Evolutionary conservation across 768 basidiomycete species (phyloP).

Genomic region (Phylloporus scabripes): DNA sequence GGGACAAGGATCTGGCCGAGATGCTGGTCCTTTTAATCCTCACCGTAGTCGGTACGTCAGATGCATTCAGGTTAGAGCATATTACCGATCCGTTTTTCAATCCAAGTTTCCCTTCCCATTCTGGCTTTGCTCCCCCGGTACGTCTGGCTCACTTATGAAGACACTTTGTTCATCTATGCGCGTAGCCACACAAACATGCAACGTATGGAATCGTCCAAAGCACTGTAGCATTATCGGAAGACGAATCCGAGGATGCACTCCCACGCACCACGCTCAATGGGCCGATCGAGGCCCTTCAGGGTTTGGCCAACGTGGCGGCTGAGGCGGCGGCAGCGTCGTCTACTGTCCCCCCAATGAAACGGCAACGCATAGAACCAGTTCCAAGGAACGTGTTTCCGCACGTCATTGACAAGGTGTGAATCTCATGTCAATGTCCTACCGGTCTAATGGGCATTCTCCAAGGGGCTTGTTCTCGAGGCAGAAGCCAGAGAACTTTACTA

Average conservation of each 20-base stretch:
- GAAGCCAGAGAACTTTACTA: slow-evolving; percentile 91
- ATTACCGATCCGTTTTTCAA: slow-evolving; percentile 28
- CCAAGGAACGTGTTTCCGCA: slow-evolving; percentile 84
- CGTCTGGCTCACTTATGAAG: slow-evolving; percentile 23
- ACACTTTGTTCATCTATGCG: slow-evolving; percentile 13
- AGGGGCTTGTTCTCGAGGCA: slow-evolving; percentile 80
- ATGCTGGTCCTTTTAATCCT: slow-evolving; percentile 24
- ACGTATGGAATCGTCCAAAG: slow-evolving; percentile 87
- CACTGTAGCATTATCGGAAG: slow-evolving; percentile 80
- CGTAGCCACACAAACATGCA: slow-evolving; percentile 81
- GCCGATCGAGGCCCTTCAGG: slow-evolving; percentile 91
- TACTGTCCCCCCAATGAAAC: slow-evolving; percentile 61
- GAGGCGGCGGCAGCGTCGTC: slow-evolving; percentile 85
- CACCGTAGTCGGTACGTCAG: slow-evolving; percentile 32
- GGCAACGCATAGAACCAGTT: slow-evolving; percentile 77
- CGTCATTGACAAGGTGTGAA: slow-evolving; percentile 73
- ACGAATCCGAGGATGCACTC: slow-evolving; percentile 86
- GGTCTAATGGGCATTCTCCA: slow-evolving; percentile 5
- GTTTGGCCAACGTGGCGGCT: slow-evolving; percentile 90
- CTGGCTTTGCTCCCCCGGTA: slow-evolving; percentile 89
- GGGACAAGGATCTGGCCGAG: slow-evolving; percentile 22
- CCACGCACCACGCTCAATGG: slow-evolving; percentile 82
- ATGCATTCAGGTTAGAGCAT: slow-evolving; percentile 17
- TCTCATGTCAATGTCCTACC: neutral
- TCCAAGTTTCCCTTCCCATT: slow-evolving; percentile 79